Evolutionary conservation across 768 basidiomycete species (phyloP).

Genomic region (Daedaleopsis nitida): DNA sequence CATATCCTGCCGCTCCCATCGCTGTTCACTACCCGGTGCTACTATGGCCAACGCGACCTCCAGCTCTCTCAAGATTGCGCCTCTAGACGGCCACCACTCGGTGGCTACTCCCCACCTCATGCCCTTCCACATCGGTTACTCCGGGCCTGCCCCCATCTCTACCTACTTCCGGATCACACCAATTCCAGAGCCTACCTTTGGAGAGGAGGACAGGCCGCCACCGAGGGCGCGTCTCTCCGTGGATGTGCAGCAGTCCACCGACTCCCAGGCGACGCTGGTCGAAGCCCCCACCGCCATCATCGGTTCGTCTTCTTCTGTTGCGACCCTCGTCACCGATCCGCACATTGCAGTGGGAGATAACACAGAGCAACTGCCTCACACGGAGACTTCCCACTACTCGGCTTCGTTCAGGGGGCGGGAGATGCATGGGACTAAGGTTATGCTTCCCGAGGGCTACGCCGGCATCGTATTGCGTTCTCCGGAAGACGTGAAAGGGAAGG

Average conservation of each 20-base stretch:
- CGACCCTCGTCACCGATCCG: background rate
- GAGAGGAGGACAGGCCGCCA: slow-evolving; percentile 19
- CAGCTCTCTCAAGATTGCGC: background rate
- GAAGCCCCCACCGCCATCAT: background rate
- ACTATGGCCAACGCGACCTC: background rate
- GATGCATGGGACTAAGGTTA: slow-evolving; percentile 65
- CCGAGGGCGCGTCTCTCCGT: background rate
- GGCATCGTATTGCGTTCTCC: slow-evolving; percentile 59
- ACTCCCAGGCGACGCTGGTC: slow-evolving; percentile 16
- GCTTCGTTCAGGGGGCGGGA: slow-evolving; percentile 78
- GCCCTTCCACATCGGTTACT: slow-evolving; percentile 79
- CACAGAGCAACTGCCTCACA: slow-evolving; percentile 7
- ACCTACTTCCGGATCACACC: slow-evolving; percentile 67
- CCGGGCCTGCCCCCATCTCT: slow-evolving; percentile 71
- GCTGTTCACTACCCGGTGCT: background rate
- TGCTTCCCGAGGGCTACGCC: slow-evolving; percentile 64
- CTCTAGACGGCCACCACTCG: background rate
- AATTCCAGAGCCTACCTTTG: slow-evolving; percentile 25
- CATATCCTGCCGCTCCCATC: no score
- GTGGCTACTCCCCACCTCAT: slow-evolving; percentile 63
- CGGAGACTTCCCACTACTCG: slow-evolving; percentile 40
- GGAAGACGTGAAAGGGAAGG: slow-evolving; percentile 15
- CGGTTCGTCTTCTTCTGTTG: background rate
- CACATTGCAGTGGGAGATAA: background rate
- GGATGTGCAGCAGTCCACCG: slow-evolving; percentile 13